Evolutionary conservation across 331 rosid genomes (phyloP).

Genomic region (Ulmus americana): DNA sequence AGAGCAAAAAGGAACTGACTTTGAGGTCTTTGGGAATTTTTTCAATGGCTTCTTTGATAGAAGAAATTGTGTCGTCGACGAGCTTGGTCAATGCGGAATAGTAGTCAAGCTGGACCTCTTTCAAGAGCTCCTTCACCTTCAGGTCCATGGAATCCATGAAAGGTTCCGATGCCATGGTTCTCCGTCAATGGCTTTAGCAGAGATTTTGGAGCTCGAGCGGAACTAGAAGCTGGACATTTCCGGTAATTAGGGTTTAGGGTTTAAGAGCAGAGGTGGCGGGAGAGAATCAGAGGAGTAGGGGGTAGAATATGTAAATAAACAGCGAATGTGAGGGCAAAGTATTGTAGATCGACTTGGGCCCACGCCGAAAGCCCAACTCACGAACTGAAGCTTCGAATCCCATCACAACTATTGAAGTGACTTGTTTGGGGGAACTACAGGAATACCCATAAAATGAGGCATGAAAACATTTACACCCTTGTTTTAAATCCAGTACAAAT

Average conservation of each 20-base stretch:
- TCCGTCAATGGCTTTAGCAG: background rate
- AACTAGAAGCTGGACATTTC: background rate
- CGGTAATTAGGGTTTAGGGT: background rate
- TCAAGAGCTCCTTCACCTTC: constrained; percentile 56
- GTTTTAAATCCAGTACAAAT: no score
- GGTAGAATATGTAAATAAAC: no score
- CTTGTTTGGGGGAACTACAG: no score
- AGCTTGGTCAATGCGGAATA: constrained; percentile 37
- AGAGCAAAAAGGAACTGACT: constrained; percentile 26
- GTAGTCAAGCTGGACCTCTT: constrained; percentile 45
- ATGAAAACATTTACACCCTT: no score
- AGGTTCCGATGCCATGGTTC: background rate
- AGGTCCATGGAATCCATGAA: constrained; percentile 43
- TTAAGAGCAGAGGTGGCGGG: background rate
- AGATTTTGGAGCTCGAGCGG: background rate
- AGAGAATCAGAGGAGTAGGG: background rate
- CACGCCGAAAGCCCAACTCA: no score
- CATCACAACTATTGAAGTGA: no score
- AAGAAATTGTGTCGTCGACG: constrained; percentile 47
- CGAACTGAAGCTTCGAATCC: no score
- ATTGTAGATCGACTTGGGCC: no score
- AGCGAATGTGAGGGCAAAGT: no score
- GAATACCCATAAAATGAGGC: no score
- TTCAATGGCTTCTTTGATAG: constrained; percentile 45
- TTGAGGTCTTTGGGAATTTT: constrained; percentile 48